Base-by-base conservation (phyloP, 2,329 filamentous ascomycete genomes). In the Aspergillus viridinutans region DNA sequence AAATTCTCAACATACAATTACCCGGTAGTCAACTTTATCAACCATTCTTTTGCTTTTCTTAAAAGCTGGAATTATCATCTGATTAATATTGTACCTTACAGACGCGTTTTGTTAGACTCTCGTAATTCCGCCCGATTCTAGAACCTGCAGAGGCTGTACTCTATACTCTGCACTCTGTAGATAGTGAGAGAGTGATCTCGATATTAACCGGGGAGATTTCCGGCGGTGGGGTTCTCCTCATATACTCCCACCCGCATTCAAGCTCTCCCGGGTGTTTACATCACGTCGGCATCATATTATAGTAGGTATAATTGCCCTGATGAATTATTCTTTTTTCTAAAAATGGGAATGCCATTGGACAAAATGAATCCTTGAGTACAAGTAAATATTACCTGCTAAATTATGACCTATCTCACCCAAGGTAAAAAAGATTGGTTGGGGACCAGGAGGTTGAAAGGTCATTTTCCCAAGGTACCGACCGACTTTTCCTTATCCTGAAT, bases 121-220 rank as follows among this genome's bases (percentile, higher is more conserved):
- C 32, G 32, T 17, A 38, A 38, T 38, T 17, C 14, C 17, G 32
- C 32, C 32, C 12, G 17, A 17, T 28, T 53, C 49, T 52, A 48
- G 49, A 52, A 48, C 25, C 20, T n/a, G 23, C 3, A 25, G n/a
- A 7, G 4, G 14, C 32, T 17, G 14, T 38, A 21, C 40, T 21
- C 40, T 21, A n/a, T n/a, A n/a, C 29, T 21, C 29, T 21, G 40
- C 8, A 20, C 4, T 17, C n/a, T 9, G 3, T 21, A 4, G 40
- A 43, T 9, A 54, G 32, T 45, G 32, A 17, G 32, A 17, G 32
- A 35, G 14, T 17, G 32, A 38, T 38, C 32, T 38, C 28, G 10
- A 58, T 35, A 59, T 64, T 61, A 64, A 61, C 61, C 63, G 62
- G 64, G 53, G 55, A 66, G 62, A 58, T 59, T 59, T 57, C 59